These are phyloP conservation scores for Monosporozyma aerobia DNA, from an alignment of 805 yeast genomes.

Conservation along the genomic window DNA sequence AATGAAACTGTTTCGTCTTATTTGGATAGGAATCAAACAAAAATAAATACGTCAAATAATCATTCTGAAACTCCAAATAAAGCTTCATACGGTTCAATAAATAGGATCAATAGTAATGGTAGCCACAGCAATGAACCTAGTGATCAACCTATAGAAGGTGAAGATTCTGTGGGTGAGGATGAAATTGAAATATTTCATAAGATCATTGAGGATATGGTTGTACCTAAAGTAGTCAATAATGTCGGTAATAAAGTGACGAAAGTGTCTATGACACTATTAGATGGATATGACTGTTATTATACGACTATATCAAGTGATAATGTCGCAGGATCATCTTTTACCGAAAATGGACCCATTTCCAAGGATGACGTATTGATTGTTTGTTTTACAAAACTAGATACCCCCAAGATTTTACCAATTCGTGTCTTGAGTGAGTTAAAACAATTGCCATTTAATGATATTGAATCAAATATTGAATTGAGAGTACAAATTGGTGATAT, in stretches of 20 bases:
- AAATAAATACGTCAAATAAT: not conserved
- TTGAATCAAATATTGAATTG: slow-evolving; percentile 18
- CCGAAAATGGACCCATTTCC: slow-evolving; percentile 5
- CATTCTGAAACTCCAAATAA: not conserved
- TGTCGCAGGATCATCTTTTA: not conserved
- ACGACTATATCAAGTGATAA: slow-evolving; percentile 9
- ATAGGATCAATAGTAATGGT: slow-evolving; percentile 3
- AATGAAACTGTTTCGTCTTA: slow-evolving; percentile 18
- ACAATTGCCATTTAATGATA: slow-evolving; percentile 11
- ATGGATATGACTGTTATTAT: slow-evolving; percentile 29
- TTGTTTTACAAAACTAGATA: slow-evolving; percentile 19
- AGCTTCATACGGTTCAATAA: not conserved
- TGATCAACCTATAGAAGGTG: slow-evolving; percentile 14
- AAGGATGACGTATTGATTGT: slow-evolving; percentile 13
- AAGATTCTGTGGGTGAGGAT: slow-evolving; percentile 9
- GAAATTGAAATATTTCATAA: slow-evolving; percentile 13
- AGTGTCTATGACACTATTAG: slow-evolving; percentile 22
- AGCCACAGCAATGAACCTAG: slow-evolving; percentile 6
- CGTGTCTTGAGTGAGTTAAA: slow-evolving; percentile 26
- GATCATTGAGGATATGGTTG: slow-evolving; percentile 22
- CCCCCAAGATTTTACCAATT: slow-evolving; percentile 28
- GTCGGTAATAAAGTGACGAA: slow-evolving; percentile 29
- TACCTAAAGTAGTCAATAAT: slow-evolving; percentile 24
- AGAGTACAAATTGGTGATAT: slow-evolving; percentile 19
- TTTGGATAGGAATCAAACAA: slow-evolving; percentile 8